Conservation (phyloP, 768 basidiomycete genomes). For the Boletellus ananiceps region DNA sequence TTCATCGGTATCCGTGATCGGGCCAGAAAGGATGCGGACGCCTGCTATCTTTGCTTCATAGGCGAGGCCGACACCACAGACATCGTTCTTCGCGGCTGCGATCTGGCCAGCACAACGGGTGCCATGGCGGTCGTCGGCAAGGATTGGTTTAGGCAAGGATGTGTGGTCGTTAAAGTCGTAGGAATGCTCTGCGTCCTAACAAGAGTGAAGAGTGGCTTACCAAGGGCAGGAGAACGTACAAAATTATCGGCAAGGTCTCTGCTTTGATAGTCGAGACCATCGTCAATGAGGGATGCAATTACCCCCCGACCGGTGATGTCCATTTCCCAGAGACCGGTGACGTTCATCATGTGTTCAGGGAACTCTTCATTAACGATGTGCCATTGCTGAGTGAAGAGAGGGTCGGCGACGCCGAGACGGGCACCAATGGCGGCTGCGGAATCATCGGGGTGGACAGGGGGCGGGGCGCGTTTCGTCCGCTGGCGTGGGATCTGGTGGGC, state of each 20-base stretch:
- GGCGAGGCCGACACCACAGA: conserved; percentile 92
- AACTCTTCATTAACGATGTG: conserved; percentile 86
- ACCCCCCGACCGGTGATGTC: conserved; percentile 86
- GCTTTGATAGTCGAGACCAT: conserved; percentile 88
- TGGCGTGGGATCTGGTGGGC: conserved; percentile 61
- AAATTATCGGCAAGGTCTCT: conserved; percentile 89
- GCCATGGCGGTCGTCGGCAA: conserved; percentile 92
- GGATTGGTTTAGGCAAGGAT: conserved; percentile 78
- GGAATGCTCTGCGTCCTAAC: conserved; percentile 78
- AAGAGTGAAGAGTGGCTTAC: background rate
- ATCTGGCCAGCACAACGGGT: conserved; percentile 98
- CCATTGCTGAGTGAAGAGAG: conserved; percentile 85
- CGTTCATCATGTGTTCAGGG: conserved; percentile 85
- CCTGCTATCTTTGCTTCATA: conserved; percentile 90
- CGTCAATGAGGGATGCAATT: conserved; percentile 87
- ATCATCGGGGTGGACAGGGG: conserved; percentile 40
- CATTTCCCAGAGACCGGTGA: conserved; percentile 87
- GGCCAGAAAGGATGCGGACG: conserved; percentile 90
- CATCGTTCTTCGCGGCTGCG: conserved; percentile 86
- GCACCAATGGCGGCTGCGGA: conserved; percentile 47
- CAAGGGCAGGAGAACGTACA: conserved; percentile 46
- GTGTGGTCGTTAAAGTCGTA: conserved; percentile 97
- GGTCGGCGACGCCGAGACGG: conserved; percentile 70
- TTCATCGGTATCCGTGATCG: conserved; percentile 94
- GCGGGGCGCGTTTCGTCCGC: conserved; percentile 72